Conservation (phyloP, 2,329 filamentous ascomycete species). For the Blastomyces parvus region DNA sequence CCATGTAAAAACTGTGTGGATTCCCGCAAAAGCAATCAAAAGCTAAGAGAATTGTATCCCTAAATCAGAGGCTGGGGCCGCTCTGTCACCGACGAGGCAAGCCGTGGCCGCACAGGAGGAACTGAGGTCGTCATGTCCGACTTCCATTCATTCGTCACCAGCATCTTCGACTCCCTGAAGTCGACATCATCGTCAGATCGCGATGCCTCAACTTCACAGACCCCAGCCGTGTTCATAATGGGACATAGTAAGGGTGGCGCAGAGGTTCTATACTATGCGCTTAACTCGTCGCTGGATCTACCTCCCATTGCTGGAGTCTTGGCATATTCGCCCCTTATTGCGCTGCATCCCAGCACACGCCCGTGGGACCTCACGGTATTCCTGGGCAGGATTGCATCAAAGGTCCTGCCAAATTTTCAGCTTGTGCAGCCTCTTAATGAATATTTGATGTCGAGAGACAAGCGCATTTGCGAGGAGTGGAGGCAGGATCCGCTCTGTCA, state of each 20-base stretch:
- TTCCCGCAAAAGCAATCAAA: background rate
- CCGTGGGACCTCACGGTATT: slow-evolving; percentile 56
- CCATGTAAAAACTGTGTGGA: background rate
- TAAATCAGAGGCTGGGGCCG: slow-evolving; percentile 63
- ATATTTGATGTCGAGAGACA: slow-evolving; percentile 58
- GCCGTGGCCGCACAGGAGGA: slow-evolving; percentile 64
- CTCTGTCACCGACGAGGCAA: slow-evolving; percentile 50
- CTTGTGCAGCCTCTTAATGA: slow-evolving; percentile 57
- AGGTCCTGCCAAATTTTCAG: slow-evolving; percentile 57
- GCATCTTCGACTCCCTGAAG: slow-evolving; percentile 41
- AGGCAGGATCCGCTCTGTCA: slow-evolving; percentile 63
- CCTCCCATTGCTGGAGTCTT: slow-evolving; percentile 61
- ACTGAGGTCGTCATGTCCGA: slow-evolving; percentile 66
- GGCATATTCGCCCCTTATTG: slow-evolving; percentile 69
- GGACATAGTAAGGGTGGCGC: slow-evolving; percentile 89
- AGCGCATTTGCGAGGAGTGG: slow-evolving; percentile 51
- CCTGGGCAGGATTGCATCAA: slow-evolving; percentile 57
- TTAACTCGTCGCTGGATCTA: slow-evolving; percentile 43
- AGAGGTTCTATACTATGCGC: slow-evolving; percentile 55
- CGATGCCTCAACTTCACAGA: slow-evolving; percentile 27
- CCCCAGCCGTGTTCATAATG: slow-evolving; percentile 68
- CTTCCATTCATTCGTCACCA: slow-evolving; percentile 63
- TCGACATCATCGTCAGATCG: slow-evolving; percentile 16
- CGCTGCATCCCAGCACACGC: slow-evolving; percentile 54
- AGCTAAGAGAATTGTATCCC: slow-evolving; percentile 3